Conservation (phyloP, 1,139 yeast genomes). For the Saccharomyces hybrid region DNA sequence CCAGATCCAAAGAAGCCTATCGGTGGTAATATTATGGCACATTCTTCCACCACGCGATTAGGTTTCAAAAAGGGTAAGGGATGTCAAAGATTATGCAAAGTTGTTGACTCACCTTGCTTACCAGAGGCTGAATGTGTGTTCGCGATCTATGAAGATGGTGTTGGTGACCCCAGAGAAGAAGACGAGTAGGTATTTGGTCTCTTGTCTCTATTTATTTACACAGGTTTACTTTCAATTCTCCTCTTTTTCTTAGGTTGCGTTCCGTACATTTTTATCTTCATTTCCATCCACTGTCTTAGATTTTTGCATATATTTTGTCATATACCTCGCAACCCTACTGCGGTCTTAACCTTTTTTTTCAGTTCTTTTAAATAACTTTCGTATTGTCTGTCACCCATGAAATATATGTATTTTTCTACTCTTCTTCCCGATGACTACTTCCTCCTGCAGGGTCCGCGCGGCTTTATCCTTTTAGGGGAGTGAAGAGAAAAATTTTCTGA, state of each 20-base stretch:
- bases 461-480: slow-evolving; percentile 1
- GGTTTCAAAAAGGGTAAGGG: slow-evolving; percentile 86
- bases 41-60: slow-evolving; percentile 87
- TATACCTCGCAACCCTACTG: background rate
- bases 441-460: background rate
- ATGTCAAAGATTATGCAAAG: slow-evolving; percentile 87
- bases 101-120: slow-evolving; percentile 85
- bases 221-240: background rate
- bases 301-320: background rate
- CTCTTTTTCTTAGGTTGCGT: background rate
- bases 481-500: background rate
- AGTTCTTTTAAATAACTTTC: background rate
- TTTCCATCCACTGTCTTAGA: background rate
- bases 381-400: background rate
- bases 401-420: background rate
- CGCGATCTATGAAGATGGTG: slow-evolving; percentile 94
- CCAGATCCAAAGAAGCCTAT: slow-evolving; percentile 99
- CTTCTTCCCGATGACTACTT: background rate
- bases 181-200: slow-evolving; percentile 36
- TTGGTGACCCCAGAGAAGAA: slow-evolving; percentile 88
- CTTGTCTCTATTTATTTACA: background rate
- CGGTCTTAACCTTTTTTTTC: background rate
- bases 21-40: slow-evolving; percentile 98
- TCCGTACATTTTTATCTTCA: background rate
- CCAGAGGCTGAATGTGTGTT: slow-evolving; percentile 94